phyloP scores from a whole-genome alignment of 805 yeast genomes.

The Candida sanyiensis region DNA sequence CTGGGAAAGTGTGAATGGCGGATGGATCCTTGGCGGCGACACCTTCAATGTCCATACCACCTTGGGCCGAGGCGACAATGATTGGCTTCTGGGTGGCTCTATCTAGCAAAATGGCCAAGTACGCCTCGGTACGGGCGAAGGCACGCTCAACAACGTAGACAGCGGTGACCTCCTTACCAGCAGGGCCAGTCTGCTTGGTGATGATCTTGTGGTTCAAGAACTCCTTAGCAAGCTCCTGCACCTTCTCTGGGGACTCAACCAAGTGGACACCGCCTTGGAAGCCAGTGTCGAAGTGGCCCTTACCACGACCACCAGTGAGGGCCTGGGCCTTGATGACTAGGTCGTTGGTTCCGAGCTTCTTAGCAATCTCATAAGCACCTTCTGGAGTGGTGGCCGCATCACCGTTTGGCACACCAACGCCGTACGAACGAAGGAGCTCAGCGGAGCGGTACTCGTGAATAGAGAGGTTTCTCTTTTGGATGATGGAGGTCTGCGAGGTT shows the following conservation, averaged over 20 bases:
- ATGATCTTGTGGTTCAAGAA: slow-evolving; percentile 90
- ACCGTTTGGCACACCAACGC: slow-evolving; percentile 88
- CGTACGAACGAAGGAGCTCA: slow-evolving; percentile 69
- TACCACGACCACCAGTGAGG: slow-evolving; percentile 99
- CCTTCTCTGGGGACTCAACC: slow-evolving; percentile 80
- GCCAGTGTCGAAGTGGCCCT: slow-evolving; percentile 95
- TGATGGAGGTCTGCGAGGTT: slow-evolving; percentile 12
- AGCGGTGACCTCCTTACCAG: slow-evolving; percentile 95
- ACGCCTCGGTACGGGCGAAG: slow-evolving; percentile 90
- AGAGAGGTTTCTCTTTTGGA: slow-evolving; percentile 64
- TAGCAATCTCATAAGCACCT: slow-evolving; percentile 81
- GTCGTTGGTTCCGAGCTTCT: slow-evolving; percentile 66
- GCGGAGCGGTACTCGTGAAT: slow-evolving; percentile 97
- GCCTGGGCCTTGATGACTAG: slow-evolving; percentile 98
- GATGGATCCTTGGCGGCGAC: slow-evolving; percentile 89
- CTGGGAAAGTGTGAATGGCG: slow-evolving; percentile 84
- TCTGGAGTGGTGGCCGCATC: slow-evolving; percentile 85
- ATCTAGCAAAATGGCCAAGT: slow-evolving; percentile 91
- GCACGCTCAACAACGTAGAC: slow-evolving; percentile 95
- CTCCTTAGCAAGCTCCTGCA: slow-evolving; percentile 75
- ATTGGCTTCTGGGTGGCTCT: slow-evolving; percentile 85
- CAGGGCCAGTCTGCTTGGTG: slow-evolving; percentile 97
- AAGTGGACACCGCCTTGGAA: slow-evolving; percentile 95
- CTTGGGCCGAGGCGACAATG: slow-evolving; percentile 94
- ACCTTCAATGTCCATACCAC: slow-evolving; percentile 99